Evolutionary conservation across 805 yeast species (phyloP), one percentile per base, ranked within the genome.

Genomic region (Metahyphopichia silvanorum): DNA sequence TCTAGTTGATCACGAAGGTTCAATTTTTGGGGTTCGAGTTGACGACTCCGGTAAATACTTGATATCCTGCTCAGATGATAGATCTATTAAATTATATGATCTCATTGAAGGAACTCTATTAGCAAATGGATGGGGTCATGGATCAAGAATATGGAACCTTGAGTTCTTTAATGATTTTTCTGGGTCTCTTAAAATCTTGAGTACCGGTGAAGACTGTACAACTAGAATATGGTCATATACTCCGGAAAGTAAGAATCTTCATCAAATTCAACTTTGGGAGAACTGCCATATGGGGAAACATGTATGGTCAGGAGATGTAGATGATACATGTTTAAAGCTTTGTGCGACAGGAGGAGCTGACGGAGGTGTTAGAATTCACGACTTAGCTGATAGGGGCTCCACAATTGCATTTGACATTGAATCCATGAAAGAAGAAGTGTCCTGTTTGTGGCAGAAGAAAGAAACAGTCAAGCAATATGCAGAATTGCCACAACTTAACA

Each of bases 61-160:
- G 6, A 78, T 82, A 1, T 79, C 91, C 30, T 93, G 98, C 53
- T 91, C 98, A 0, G 98, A 93, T 56, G 98, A 91, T 52, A 70
- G 98, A 40, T 85, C 96, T 0, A 78, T 93, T 34, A 82, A 79
- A 36, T 53, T 91, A 5, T 88, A 88, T 81, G 77, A 77, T 45
- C 60, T 82, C 39, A 47, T 48, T 5, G 50, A 74, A 1, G 91
- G 94, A 1, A 46, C 59, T 8, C 57, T 78, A 21, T 44, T 84
- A 24, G 83, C 91, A 1, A 75, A 79, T 17, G 97, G 96, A 0
- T 93, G 97, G 97, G 98, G 98, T 10, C 98, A 93, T 53, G 81
- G 84, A 1, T 91, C 98, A 0, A 74, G 98, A 51, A 89, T 93
- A 25, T 93, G 98, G 98, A 73, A 75, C 26, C 62, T 91, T 27